A percentile compares a stretch with the other conserved stretches of the same genome.
phyloP scores from a whole-genome alignment of 495 filamentous ascomycete species.

The Daldinia decipiens region DNA sequence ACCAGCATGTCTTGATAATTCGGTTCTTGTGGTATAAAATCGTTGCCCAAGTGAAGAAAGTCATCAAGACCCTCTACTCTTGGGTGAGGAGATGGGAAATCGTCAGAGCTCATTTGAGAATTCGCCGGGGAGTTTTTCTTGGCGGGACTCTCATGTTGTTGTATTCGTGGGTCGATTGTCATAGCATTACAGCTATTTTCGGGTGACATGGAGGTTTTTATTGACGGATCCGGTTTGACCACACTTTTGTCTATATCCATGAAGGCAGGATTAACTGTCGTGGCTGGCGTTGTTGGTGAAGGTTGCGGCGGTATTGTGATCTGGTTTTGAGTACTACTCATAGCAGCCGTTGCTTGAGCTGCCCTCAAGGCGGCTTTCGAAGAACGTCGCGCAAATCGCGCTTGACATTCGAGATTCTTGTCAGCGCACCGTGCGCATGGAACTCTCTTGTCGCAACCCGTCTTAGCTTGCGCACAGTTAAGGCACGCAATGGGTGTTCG shows the following conservation, averaged over 20 bases:
- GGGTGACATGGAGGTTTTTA: constrained; percentile 42
- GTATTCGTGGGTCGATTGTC: constrained; percentile 44
- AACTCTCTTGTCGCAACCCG: constrained; percentile 73
- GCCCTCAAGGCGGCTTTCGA: constrained; percentile 60
- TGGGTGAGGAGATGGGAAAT: constrained; percentile 51
- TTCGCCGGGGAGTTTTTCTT: constrained; percentile 49
- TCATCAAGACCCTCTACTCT: constrained; percentile 52
- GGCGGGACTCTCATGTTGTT: constrained; percentile 40
- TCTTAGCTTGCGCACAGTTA: constrained; percentile 70
- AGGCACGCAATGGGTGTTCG: constrained; percentile 66
- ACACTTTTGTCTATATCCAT: constrained; percentile 53
- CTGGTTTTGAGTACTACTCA: constrained; percentile 30
- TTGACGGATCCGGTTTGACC: constrained; percentile 34
- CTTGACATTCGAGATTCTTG: constrained; percentile 65
- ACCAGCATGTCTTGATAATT: constrained; percentile 52
- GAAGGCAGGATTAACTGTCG: constrained; percentile 47
- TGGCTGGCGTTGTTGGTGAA: constrained; percentile 23
- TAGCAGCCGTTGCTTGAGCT: constrained; percentile 48
- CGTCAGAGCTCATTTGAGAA: constrained; percentile 46
- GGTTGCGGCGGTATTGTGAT: constrained; percentile 39
- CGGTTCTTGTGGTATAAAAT: constrained; percentile 44
- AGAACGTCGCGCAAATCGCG: constrained; percentile 65
- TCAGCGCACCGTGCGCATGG: constrained; percentile 68
- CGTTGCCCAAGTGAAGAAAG: constrained; percentile 46
- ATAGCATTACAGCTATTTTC: constrained; percentile 40